Evolutionary conservation across 257 asterid species (phyloP).

Genomic region (Marsdenia floribunda): DNA sequence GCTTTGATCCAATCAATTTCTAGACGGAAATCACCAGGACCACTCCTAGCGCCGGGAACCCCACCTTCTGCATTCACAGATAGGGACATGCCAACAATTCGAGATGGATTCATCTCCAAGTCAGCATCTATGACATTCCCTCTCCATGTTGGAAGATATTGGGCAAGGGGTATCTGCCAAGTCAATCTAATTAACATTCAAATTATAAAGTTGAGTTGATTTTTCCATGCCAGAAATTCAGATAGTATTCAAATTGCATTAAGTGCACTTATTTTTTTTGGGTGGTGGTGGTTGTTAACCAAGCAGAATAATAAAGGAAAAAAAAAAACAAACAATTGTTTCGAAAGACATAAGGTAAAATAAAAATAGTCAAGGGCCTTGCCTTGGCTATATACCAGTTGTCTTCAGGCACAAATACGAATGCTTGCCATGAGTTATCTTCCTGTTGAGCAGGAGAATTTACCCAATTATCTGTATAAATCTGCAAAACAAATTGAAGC

Average conservation of each 20-base stretch:
- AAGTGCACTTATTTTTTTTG: neutral
- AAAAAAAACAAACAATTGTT: neutral
- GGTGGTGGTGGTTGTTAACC: neutral
- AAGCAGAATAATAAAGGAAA: neutral
- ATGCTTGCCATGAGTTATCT: conserved; percentile 99
- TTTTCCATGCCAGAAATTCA: neutral
- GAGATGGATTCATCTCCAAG: conserved; percentile 86
- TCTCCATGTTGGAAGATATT: conserved; percentile 90
- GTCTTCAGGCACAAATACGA: conserved; percentile 73
- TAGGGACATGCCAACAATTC: conserved; percentile 76
- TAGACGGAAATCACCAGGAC: conserved; percentile 76
- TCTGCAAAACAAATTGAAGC: conserved; percentile 40
- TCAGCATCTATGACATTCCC: conserved; percentile 80
- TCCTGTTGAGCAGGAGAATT: conserved; percentile 96
- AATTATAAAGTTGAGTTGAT: neutral
- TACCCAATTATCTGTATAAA: conserved; percentile 97
- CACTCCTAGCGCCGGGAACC: conserved; percentile 59
- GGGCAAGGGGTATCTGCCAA: conserved; percentile 77
- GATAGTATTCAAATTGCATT: neutral
- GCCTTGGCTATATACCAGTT: conserved; percentile 92
- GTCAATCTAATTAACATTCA: conserved; percentile 5
- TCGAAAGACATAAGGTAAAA: neutral
- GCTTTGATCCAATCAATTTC: conserved; percentile 95
- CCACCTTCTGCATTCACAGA: conserved; percentile 85
- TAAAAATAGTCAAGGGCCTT: conserved; percentile 27